phyloP scores from a whole-genome alignment of 306 rosid genomes.

The Hippophae rhamnoides region DNA sequence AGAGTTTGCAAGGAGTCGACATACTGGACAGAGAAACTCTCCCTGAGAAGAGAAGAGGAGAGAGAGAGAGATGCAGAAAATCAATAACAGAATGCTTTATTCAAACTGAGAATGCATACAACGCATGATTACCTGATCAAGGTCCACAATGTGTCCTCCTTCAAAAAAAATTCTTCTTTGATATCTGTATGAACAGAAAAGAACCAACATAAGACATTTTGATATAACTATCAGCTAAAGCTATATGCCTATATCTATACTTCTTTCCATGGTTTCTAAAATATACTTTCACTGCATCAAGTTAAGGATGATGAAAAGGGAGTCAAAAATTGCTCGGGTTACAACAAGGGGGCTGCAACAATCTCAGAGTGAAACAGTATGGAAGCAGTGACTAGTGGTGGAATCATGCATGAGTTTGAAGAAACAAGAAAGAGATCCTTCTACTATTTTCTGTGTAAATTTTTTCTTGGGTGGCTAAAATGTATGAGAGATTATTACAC shows the following conservation, averaged over 20 bases:
- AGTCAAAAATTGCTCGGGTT: too few species aligned
- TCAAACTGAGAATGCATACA: neutral
- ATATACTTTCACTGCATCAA: too few species aligned
- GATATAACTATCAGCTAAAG: neutral
- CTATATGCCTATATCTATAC: neutral
- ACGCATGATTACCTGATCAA: slow-evolving; percentile 55
- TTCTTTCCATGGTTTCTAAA: too few species aligned
- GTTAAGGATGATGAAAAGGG: too few species aligned
- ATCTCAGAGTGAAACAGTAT: too few species aligned
- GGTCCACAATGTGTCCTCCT: slow-evolving; percentile 96
- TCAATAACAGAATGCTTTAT: slow-evolving; percentile 10
- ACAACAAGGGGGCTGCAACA: too few species aligned
- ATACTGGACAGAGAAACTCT: slow-evolving; percentile 93
- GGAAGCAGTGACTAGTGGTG: too few species aligned
- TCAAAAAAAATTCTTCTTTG: slow-evolving; percentile 86
- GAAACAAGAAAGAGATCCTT: too few species aligned
- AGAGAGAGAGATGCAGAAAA: slow-evolving; percentile 13
- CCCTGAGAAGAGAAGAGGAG: slow-evolving; percentile 41
- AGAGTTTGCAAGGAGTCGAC: slow-evolving; percentile 91
- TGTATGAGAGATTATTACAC: too few species aligned
- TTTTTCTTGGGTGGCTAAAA: too few species aligned
- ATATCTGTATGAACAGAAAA: slow-evolving; percentile 42
- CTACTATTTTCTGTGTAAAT: too few species aligned
- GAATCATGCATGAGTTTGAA: too few species aligned
- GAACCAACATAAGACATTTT: neutral